Evolutionary conservation across 2,329 filamentous ascomycete genomes (phyloP).

Genomic region (Fusarium coicis): DNA sequence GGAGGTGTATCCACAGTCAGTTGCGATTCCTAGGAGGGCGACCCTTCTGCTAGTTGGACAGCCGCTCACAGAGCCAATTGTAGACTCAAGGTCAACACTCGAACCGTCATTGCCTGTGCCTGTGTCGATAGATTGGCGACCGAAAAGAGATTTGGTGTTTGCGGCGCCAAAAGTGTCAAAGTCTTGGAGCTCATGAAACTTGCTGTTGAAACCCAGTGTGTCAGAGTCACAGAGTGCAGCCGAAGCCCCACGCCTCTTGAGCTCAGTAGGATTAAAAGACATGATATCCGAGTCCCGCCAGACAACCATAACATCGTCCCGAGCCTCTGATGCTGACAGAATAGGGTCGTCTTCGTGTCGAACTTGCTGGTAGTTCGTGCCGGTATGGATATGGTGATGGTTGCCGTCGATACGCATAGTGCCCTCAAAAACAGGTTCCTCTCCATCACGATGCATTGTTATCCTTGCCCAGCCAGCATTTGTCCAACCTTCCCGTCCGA

Average conservation of each 20-base stretch:
- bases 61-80: conserved; percentile 84
- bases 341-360: conserved; percentile 77
- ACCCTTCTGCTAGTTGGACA: conserved; percentile 93
- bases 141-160: conserved; percentile 74
- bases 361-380: conserved; percentile 77
- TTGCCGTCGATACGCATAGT: conserved; percentile 84
- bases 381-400: conserved; percentile 87
- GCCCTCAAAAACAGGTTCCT: conserved; percentile 85
- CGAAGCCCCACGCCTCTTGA: conserved; percentile 71
- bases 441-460: conserved; percentile 79
- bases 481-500: conserved; percentile 73
- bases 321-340: conserved; percentile 59
- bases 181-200: conserved; percentile 63
- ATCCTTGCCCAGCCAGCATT: conserved; percentile 90
- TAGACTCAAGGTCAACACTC: conserved; percentile 76
- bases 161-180: conserved; percentile 68
- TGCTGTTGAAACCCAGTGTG: conserved; percentile 80
- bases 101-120: conserved; percentile 77
- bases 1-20: conserved; percentile 88
- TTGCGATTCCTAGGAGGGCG: conserved; percentile 89
- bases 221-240: conserved; percentile 77
- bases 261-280: conserved; percentile 59
- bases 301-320: conserved; percentile 84
- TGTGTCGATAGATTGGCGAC: conserved; percentile 76
- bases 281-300: conserved; percentile 91